Evolutionary conservation across 2,329 filamentous ascomycete genomes (phyloP).

Genomic region (Aspergillus hiratsukae): DNA sequence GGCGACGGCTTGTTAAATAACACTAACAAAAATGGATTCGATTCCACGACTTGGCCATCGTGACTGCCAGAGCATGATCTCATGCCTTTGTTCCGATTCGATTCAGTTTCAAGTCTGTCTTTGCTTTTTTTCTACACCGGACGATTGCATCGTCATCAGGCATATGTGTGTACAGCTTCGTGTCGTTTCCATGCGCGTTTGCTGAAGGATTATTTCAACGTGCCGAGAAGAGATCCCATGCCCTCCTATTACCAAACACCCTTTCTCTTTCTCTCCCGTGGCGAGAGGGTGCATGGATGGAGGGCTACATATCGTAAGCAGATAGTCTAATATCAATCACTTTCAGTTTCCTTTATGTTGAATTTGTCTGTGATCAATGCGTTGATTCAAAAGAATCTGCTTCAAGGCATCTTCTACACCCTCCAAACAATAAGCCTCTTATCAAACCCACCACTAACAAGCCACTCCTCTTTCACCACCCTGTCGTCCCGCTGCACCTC

Average conservation of each 20-base stretch:
- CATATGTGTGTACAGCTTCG: constrained; percentile 71
- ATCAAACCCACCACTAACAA: constrained; percentile 63
- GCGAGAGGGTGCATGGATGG: constrained; percentile 46
- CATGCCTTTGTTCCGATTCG: background rate
- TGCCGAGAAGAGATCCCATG: constrained; percentile 55
- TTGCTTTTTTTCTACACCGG: background rate
- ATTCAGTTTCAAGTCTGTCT: no score
- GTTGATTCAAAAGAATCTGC: background rate
- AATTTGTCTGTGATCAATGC: background rate
- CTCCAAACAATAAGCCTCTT: constrained; percentile 57
- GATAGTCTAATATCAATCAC: background rate
- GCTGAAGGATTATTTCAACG: constrained; percentile 63
- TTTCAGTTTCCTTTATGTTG: background rate
- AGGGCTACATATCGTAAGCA: constrained; percentile 37
- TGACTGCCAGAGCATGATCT: constrained; percentile 5
- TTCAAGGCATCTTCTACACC: background rate
- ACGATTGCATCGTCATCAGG: constrained; percentile 28
- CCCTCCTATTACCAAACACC: constrained; percentile 49
- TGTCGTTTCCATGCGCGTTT: constrained; percentile 54
- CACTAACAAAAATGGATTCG: constrained; percentile 18
- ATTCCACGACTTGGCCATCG: constrained; percentile 12
- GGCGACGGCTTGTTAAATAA: constrained; percentile 21
- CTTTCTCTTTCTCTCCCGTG: constrained; percentile 33
- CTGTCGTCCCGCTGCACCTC: constrained; percentile 17
- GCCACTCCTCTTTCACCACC: constrained; percentile 44